A percentile compares a stretch with the other conserved stretches of the same genome.
phyloP scores from a whole-genome alignment of 1,284 basidiomycete species.

The Sutorius eximius region DNA sequence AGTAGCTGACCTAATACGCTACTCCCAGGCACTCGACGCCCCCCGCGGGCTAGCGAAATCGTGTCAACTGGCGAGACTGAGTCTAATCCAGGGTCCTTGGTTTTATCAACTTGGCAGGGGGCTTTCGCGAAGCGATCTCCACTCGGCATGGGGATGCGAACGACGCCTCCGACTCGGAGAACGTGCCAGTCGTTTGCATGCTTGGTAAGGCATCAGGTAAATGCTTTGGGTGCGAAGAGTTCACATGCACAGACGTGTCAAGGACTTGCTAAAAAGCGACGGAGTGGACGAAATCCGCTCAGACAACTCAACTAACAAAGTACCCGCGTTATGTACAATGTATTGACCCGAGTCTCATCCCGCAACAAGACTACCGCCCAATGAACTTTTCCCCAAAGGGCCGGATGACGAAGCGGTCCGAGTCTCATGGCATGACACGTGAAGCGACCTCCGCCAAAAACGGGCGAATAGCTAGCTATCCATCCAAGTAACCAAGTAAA shows the following conservation, averaged over 20 bases:
- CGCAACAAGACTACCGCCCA: neutral
- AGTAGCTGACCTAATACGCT: no score
- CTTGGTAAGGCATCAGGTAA: no score
- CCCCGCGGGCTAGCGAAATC: no score
- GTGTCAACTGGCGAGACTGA: no score
- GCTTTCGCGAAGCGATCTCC: neutral
- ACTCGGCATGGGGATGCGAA: neutral
- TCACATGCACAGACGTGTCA: no score
- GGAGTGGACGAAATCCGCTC: neutral
- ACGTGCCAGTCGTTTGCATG: no score
- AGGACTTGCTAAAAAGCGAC: no score
- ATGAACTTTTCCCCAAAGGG: no score
- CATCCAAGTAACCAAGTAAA: neutral
- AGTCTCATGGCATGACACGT: neutral
- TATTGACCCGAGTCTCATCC: neutral
- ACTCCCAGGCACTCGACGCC: no score
- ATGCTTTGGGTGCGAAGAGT: no score
- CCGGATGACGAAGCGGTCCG: neutral
- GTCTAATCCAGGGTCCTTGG: neutral
- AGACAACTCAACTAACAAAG: neutral
- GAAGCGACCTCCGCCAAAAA: neutral
- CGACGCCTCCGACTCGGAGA: no score
- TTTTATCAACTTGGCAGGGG: no score
- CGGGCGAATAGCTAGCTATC: neutral
- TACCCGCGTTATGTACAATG: neutral